A percentile compares a stretch with the other conserved stretches of the same genome.
These are phyloP conservation scores for Morella rubra DNA, from an alignment of 306 rosid species.

Conservation along the genomic window DNA sequence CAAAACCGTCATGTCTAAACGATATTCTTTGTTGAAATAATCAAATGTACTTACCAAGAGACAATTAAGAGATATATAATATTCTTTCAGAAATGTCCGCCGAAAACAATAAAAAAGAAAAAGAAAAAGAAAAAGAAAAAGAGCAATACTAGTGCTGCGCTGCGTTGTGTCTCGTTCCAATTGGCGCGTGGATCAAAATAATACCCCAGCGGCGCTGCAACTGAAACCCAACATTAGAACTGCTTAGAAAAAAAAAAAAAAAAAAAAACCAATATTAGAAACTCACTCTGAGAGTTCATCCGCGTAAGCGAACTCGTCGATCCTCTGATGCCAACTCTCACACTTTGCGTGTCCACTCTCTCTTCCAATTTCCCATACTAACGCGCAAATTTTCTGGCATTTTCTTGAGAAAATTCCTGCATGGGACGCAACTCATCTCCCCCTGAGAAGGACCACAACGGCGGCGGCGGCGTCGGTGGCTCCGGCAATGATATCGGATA, in stretches of 20 bases:
- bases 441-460: conserved; percentile 58
- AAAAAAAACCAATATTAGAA: neutral
- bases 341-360: conserved; percentile 3
- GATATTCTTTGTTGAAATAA: too few relatives aligned
- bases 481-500: conserved; percentile 46
- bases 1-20: too few relatives aligned
- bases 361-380: neutral
- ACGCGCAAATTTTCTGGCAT: conserved; percentile 23
- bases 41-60: too few relatives aligned
- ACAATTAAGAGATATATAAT: too few relatives aligned
- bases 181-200: too few relatives aligned
- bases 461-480: conserved; percentile 26
- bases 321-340: conserved; percentile 24
- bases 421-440: conserved; percentile 69
- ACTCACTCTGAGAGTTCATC: neutral
- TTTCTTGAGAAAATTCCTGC: conserved; percentile 35
- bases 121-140: too few relatives aligned
- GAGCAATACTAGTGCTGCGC: too few relatives aligned
- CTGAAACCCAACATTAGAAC: neutral
- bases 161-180: too few relatives aligned
- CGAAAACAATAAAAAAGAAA: too few relatives aligned
- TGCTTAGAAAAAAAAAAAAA: too few relatives aligned
- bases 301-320: conserved; percentile 13
- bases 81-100: too few relatives aligned
- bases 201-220: too few relatives aligned